These are phyloP conservation scores for Podaxis sp. DNA, from an alignment of 768 basidiomycete species.

Conservation along the genomic window DNA sequence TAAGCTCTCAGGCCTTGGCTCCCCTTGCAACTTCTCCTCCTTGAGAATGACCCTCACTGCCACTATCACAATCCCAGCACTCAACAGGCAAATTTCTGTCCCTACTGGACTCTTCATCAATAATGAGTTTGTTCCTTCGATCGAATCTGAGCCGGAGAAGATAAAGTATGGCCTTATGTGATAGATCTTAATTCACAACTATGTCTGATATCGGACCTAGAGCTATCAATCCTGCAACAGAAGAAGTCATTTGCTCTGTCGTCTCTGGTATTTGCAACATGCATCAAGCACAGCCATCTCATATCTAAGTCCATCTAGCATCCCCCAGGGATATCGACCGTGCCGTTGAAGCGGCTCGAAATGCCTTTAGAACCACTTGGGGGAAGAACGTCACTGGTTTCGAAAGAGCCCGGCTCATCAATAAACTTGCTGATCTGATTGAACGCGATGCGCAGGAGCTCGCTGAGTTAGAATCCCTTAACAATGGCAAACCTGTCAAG, in stretches of 20 bases:
- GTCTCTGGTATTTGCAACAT: slow-evolving; percentile 46
- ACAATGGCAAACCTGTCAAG: slow-evolving; percentile 90
- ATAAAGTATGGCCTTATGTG: slow-evolving; percentile 51
- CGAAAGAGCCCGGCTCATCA: slow-evolving; percentile 76
- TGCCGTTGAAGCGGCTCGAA: slow-evolving; percentile 81
- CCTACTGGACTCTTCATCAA: slow-evolving; percentile 91
- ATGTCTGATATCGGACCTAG: slow-evolving; percentile 32
- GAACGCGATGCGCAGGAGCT: slow-evolving; percentile 82
- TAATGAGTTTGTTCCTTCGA: slow-evolving; percentile 82
- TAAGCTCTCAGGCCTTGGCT: slow-evolving; percentile 4
- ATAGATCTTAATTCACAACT: neutral
- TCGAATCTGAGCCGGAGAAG: slow-evolving; percentile 56
- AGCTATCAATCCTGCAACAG: slow-evolving; percentile 81
- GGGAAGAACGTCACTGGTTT: slow-evolving; percentile 85
- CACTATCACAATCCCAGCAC: slow-evolving; percentile 39
- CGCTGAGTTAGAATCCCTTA: slow-evolving; percentile 81
- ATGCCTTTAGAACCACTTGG: slow-evolving; percentile 85
- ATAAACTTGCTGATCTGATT: slow-evolving; percentile 88
- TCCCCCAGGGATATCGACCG: slow-evolving; percentile 77
- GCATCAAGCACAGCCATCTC: neutral
- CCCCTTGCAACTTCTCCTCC: neutral
- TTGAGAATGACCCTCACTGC: slow-evolving; percentile 48
- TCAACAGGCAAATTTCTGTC: slow-evolving; percentile 54
- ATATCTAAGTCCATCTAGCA: slow-evolving; percentile 34
- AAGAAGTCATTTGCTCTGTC: slow-evolving; percentile 69